These are phyloP conservation scores for Salvia sclarea DNA, from an alignment of 305 asterid species.

Conservation along the genomic window DNA sequence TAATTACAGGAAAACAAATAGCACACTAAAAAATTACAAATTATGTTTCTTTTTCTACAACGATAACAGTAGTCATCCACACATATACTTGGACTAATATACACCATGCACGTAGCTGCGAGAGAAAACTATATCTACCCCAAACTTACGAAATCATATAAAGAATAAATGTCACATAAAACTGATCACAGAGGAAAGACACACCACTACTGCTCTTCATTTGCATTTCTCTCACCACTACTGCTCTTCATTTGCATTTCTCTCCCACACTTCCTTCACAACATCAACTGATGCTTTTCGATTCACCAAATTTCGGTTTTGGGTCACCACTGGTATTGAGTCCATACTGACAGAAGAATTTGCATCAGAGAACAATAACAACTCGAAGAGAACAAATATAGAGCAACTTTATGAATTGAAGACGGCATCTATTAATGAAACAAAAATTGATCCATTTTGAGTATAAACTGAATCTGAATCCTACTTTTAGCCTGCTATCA, in stretches of 20 bases:
- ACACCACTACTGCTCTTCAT: constrained; percentile 24
- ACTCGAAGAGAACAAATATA: not conserved
- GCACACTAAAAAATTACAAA: constrained; percentile 4
- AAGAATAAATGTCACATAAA: constrained; percentile 28
- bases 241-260: constrained; percentile 28
- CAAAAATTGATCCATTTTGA: not conserved
- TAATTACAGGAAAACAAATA: constrained; percentile 6
- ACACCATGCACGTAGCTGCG: not conserved
- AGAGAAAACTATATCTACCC: constrained; percentile 27
- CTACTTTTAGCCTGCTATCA: not conserved
- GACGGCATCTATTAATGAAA: not conserved
- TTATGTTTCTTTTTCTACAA: constrained; percentile 5
- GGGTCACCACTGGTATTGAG: constrained; percentile 38
- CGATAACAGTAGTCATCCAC: constrained; percentile 13
- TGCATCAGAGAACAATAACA: constrained; percentile 4
- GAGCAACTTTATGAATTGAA: not conserved
- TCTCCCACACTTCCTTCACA: constrained; percentile 29
- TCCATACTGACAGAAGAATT: constrained; percentile 48
- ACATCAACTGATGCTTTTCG: constrained; percentile 38
- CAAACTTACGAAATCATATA: constrained; percentile 18
- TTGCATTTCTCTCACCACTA: constrained; percentile 29
- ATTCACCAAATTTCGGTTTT: constrained; percentile 33
- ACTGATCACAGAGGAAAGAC: constrained; percentile 5
- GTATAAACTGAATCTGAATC: constrained; percentile 9
- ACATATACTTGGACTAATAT: constrained; percentile 14